These are phyloP conservation scores for Lactarius hengduanensis DNA, from an alignment of 768 basidiomycete genomes.

Conservation along the genomic window DNA sequence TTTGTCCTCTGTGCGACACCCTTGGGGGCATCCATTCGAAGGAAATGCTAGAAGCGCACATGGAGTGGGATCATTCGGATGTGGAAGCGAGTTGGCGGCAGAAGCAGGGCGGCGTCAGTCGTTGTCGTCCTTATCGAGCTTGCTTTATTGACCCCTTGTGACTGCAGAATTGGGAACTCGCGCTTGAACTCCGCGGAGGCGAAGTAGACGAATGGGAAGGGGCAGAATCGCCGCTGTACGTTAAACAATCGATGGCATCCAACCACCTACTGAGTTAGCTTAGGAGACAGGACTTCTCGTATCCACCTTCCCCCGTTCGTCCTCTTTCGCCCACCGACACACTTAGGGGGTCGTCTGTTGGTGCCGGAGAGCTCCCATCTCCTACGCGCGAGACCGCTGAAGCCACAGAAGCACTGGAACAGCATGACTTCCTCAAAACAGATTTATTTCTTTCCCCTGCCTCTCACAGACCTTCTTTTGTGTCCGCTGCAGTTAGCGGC, in stretches of 20 bases:
- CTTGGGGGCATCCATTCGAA: slow-evolving; percentile 43
- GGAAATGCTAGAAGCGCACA: slow-evolving; percentile 47
- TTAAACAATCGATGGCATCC: background rate
- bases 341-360: background rate
- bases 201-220: slow-evolving; percentile 13
- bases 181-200: slow-evolving; percentile 13
- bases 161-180: slow-evolving; percentile 15
- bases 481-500: background rate
- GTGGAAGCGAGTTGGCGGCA: slow-evolving; percentile 40
- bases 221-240: slow-evolving; percentile 5
- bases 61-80: slow-evolving; percentile 49
- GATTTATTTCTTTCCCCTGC: background rate
- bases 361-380: background rate
- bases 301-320: background rate
- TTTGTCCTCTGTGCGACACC: slow-evolving; percentile 56
- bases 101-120: slow-evolving; percentile 31
- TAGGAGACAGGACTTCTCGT: background rate
- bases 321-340: background rate
- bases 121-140: background rate
- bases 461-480: slow-evolving; percentile 7
- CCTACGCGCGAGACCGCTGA: background rate
- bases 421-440: background rate
- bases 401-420: background rate
- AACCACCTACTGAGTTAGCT: background rate
- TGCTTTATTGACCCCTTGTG: background rate